Percentiles rank a stretch among this genome's conserved stretches.
These are phyloP conservation scores for Hymenoscyphus fraxineus DNA, from an alignment of 2,329 filamentous ascomycete genomes.

Conservation along the genomic window DNA sequence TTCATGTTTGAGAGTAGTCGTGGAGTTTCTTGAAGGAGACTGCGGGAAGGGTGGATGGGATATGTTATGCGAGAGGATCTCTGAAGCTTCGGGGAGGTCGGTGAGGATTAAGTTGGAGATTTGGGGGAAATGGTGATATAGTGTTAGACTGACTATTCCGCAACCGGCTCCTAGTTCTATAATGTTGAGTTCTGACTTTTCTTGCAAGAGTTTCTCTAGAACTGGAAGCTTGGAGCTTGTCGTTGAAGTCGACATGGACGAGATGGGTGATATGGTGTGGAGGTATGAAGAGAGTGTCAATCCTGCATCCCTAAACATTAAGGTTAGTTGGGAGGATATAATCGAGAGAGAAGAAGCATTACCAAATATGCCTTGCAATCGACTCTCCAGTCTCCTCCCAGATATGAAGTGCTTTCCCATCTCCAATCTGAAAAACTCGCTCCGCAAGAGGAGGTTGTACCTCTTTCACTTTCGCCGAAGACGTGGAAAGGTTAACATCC, in stretches of 20 bases:
- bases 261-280: constrained; percentile 12
- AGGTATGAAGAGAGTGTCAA: constrained; percentile 37
- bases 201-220: constrained; percentile 17
- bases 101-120: constrained; percentile 52
- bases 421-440: constrained; percentile 20
- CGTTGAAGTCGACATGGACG: background rate
- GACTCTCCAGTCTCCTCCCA: constrained; percentile 71
- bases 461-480: background rate
- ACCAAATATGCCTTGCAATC: constrained; percentile 70
- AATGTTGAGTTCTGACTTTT: constrained; percentile 40
- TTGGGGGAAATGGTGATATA: constrained; percentile 40
- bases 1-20: constrained; percentile 39
- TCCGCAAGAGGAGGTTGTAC: constrained; percentile 21
- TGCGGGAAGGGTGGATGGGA: background rate
- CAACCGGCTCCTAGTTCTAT: constrained; percentile 67
- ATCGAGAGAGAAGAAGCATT: constrained; percentile 26
- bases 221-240: constrained; percentile 14
- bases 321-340: constrained; percentile 13
- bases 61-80: constrained; percentile 43
- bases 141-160: constrained; percentile 63
- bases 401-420: constrained; percentile 38
- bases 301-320: constrained; percentile 36
- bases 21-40: constrained; percentile 18
- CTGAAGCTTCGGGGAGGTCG: constrained; percentile 61
- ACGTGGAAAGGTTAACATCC: constrained; percentile 14